Evolutionary conservation across 352 stramenopile species (phyloP).

Genomic region (Elongisporangium undulatum): DNA sequence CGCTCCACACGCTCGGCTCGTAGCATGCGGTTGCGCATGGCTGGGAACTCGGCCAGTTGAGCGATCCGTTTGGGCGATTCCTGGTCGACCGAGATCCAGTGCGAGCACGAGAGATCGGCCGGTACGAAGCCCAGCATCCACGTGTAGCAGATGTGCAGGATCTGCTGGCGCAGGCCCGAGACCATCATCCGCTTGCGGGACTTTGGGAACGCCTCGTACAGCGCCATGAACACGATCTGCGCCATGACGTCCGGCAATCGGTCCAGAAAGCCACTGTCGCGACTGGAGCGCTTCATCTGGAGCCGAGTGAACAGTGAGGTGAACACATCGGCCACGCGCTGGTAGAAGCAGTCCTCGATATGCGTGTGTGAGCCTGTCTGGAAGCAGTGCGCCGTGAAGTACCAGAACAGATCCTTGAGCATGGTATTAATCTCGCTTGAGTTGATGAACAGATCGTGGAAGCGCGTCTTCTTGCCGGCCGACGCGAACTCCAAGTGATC

Average conservation of each 20-base stretch:
- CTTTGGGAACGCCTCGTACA: conserved; percentile 72
- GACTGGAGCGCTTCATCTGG: conserved; percentile 42
- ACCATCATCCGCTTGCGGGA: conserved; percentile 43
- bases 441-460: conserved; percentile 37
- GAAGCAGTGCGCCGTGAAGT: conserved; percentile 55
- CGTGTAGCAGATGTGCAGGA: conserved; percentile 47
- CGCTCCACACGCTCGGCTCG: conserved; percentile 56
- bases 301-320: conserved; percentile 57
- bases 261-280: conserved; percentile 52
- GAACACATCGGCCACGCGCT: conserved; percentile 67
- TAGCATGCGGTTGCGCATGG: conserved; percentile 64
- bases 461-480: conserved; percentile 24
- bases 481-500: conserved; percentile 28
- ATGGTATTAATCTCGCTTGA: conserved; percentile 42
- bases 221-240: conserved; percentile 54
- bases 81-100: conserved; percentile 58
- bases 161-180: conserved; percentile 23
- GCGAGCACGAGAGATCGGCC: conserved; percentile 23
- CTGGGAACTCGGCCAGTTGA: conserved; percentile 52
- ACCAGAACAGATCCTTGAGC: conserved; percentile 78
- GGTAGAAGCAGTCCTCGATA: conserved; percentile 41
- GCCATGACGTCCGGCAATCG: conserved; percentile 49
- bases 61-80: conserved; percentile 57
- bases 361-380: conserved; percentile 34
- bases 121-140: conserved; percentile 69